Conservation (phyloP, 371 early-diverging fungal genomes). For the Zopfochytrium polystomum region DNA sequence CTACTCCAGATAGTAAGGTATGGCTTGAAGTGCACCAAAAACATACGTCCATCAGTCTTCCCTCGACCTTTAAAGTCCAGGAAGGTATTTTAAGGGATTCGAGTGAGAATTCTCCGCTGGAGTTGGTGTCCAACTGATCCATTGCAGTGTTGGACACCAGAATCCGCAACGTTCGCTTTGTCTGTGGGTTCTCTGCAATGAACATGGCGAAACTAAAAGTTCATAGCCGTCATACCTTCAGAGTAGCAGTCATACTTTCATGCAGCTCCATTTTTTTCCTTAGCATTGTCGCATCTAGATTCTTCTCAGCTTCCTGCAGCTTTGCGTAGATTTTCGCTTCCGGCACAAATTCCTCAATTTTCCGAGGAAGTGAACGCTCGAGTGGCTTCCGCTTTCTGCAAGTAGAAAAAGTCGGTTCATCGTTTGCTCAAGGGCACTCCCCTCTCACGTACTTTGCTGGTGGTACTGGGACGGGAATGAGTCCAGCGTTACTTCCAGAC, state of each 20-base stretch:
- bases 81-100: slow-evolving; percentile 42
- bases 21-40: background rate
- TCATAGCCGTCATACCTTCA: slow-evolving; percentile 68
- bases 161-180: slow-evolving; percentile 79
- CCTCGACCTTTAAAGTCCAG: slow-evolving; percentile 93
- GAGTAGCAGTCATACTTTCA: slow-evolving; percentile 73
- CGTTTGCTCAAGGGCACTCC: background rate
- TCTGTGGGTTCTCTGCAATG: slow-evolving; percentile 35
- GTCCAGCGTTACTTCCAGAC: background rate
- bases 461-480: background rate
- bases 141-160: slow-evolving; percentile 84
- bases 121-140: slow-evolving; percentile 55
- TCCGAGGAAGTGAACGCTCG: slow-evolving; percentile 20
- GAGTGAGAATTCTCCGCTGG: no score
- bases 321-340: slow-evolving; percentile 85
- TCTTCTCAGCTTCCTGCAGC: slow-evolving; percentile 81
- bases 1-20: background rate
- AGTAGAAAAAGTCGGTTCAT: background rate
- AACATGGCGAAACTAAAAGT: background rate
- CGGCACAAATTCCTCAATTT: slow-evolving; percentile 87
- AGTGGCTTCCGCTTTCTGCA: slow-evolving; percentile 8
- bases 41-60: slow-evolving; percentile 73
- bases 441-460: no score
- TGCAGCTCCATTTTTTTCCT: slow-evolving; percentile 86
- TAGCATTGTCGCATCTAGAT: slow-evolving; percentile 82